Base-by-base conservation (phyloP, 805 yeast genomes). In the Candida oleophila region DNA sequence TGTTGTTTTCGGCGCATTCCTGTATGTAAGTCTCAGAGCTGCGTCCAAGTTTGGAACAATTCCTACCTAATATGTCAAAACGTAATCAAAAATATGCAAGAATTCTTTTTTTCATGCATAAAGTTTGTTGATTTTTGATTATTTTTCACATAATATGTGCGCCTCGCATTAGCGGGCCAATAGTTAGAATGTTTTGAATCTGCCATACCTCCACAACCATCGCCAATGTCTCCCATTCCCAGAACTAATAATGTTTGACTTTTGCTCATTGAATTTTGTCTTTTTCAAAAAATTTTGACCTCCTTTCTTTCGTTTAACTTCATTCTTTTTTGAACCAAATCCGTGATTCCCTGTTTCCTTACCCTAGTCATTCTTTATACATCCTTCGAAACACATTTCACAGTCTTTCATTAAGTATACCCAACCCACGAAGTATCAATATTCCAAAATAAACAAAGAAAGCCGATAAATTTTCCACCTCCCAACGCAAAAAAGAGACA, bases 381-480 rank as follows among this genome's bases (percentile, higher is more conserved):
- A 5, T 25, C 30, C 30, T 37, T 12, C 28, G 9, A 19, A 20
- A 32, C 55, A 44, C 36, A 52, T 51, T 51, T 8, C 5, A 51
- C 48, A 54, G 55, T 55, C 58, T 42, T 53, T 54, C 57, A 47
- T 52, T 52, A 42, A 47, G 12, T n/a, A 28, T 9, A 28, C 32
- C 12, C 32, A 28, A 12, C 32, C 8, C 8, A 28, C 32, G 32
- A 28, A 28, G 14, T n/a, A 21, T 12, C 5, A 14, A n/a, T 32
- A 36, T 34, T 40, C 21, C 18, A 20, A 21, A 11, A 33, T 22
- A 33, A 12, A 8, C 5, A 33, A 33, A 33, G 15, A 33, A 33
- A 28, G 14, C 18, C 25, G 15, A 25, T 7, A 25, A 25, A 25
- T 25, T 25, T 25, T 25, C 11, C 30, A 25, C 5, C 30, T 11